Conservation (phyloP, 257 asterid species). For the Capsicum rhomboideum region DNA sequence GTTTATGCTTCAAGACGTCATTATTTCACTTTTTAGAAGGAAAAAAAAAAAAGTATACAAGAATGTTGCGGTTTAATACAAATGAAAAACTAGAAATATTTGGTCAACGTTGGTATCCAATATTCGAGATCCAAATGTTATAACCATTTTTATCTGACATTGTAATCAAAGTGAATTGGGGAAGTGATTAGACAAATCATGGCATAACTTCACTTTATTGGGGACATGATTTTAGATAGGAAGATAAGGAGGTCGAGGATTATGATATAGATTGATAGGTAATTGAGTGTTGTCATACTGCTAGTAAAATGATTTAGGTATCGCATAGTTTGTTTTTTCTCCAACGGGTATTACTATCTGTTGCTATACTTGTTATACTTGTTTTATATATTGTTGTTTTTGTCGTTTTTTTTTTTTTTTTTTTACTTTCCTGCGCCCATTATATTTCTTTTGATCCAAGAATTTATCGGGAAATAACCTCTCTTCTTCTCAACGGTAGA, state of each 20-base stretch:
- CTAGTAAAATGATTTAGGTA: background rate
- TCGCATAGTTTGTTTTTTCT: background rate
- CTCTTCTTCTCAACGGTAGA: background rate
- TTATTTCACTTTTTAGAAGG: background rate
- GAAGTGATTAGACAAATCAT: background rate
- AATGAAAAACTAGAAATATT: background rate
- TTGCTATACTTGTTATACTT: background rate
- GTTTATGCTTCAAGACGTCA: background rate
- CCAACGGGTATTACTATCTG: background rate
- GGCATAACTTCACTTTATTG: background rate
- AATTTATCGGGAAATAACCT: background rate
- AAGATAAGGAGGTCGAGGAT: background rate
- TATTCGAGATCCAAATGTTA: background rate
- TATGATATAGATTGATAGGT: fast-evolving
- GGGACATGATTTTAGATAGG: background rate
- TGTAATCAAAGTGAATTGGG: background rate
- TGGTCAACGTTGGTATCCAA: too few species aligned
- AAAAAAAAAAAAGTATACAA: background rate
- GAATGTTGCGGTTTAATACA: background rate
- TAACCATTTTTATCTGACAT: background rate
- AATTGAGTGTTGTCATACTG: background rate
- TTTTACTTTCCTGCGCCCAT: fast-evolving
- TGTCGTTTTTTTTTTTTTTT: background rate
- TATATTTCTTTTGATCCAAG: background rate
- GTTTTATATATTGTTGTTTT: background rate